phyloP scores from a whole-genome alignment of 495 filamentous ascomycete species.

The Sphaerosporella brunnea region DNA sequence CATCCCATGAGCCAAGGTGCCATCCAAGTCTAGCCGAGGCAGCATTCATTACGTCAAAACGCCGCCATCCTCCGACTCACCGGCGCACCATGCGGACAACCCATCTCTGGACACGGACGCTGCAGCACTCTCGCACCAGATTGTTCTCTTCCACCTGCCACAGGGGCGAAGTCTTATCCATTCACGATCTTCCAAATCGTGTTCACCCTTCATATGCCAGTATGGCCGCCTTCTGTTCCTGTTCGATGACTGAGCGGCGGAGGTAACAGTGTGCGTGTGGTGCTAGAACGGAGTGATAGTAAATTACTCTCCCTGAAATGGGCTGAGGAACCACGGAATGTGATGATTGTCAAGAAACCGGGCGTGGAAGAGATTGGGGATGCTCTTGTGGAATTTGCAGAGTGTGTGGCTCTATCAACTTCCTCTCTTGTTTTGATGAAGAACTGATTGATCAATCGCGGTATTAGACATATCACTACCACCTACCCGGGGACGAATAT shows the following conservation, averaged over 20 bases:
- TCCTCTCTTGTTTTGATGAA: conserved; percentile 7
- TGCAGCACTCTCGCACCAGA: conserved; percentile 13
- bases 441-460: background rate
- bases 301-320: conserved; percentile 69
- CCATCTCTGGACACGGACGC: too few species aligned
- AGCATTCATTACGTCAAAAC: too few species aligned
- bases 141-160: conserved; percentile 32
- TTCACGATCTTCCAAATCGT: conserved; percentile 36
- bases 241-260: background rate
- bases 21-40: too few species aligned
- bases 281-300: conserved; percentile 29
- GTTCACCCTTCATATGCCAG: conserved; percentile 33
- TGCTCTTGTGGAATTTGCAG: conserved; percentile 60
- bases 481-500: conserved; percentile 69
- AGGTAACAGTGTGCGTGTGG: background rate
- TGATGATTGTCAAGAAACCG: conserved; percentile 78
- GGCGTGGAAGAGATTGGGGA: conserved; percentile 50
- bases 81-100: too few species aligned
- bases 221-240: conserved; percentile 3
- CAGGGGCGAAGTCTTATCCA: conserved; percentile 33
- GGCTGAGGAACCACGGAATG: conserved; percentile 74
- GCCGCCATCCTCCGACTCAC: too few species aligned
- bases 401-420: conserved; percentile 28
- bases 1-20: too few species aligned
- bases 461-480: conserved; percentile 46